phyloP scores from a whole-genome alignment of 2,329 filamentous ascomycete genomes.

The Monilinia fructicola region DNA sequence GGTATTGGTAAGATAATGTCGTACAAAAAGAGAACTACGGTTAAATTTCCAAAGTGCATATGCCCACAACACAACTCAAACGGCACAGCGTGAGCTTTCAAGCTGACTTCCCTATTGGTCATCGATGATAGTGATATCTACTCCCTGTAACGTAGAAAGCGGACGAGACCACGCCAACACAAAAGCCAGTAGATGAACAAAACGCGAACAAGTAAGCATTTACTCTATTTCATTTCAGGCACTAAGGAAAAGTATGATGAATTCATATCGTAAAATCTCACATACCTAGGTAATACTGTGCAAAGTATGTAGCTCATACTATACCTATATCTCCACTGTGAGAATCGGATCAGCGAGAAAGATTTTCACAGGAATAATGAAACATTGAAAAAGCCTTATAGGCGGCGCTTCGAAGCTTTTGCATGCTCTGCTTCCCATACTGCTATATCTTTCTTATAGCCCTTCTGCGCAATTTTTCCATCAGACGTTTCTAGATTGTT shows the following conservation, averaged over 20 bases:
- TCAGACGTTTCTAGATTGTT: conserved; percentile 15
- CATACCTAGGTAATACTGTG: background rate
- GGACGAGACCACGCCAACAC: conserved; percentile 18
- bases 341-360: background rate
- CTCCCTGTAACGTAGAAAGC: conserved; percentile 19
- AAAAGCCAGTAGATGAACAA: conserved; percentile 15
- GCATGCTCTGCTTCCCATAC: background rate
- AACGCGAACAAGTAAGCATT: conserved; percentile 15
- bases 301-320: background rate
- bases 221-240: background rate
- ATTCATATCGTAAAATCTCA: conserved; percentile 17
- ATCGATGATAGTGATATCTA: conserved; percentile 17
- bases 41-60: conserved; percentile 12
- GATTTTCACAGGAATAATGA: background rate
- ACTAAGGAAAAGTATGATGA: conserved; percentile 5
- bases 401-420: background rate
- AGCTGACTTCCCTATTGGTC: conserved; percentile 17
- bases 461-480: background rate
- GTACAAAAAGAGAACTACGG: conserved; percentile 13
- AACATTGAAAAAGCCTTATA: background rate
- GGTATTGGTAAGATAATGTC: conserved; percentile 5
- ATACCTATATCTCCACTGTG: conserved; percentile 9
- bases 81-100: conserved; percentile 23
- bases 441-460: too few species aligned
- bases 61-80: conserved; percentile 10